These are phyloP conservation scores for Ettlia oleoabundans DNA, from an alignment of 139 green algal species.

Conservation along the genomic window DNA sequence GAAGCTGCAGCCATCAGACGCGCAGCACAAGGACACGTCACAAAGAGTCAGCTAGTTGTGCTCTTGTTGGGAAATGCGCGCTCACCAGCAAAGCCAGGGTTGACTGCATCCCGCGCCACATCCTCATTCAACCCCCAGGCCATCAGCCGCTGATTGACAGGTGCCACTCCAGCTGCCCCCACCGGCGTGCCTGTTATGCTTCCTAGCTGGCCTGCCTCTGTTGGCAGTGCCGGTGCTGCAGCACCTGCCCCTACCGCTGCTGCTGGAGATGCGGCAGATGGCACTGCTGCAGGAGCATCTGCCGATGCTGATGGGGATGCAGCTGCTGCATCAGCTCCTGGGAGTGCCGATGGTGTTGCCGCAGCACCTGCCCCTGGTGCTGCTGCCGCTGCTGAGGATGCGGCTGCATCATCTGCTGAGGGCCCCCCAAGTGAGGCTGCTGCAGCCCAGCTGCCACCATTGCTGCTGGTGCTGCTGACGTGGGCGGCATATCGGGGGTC, in stretches of 20 bases:
- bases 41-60: no score
- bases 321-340: not conserved
- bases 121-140: slow-evolving; percentile 61
- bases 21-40: not conserved
- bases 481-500: slow-evolving; percentile 23
- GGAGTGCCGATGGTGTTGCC: no score
- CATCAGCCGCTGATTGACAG: slow-evolving; percentile 61
- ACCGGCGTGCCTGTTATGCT: no score
- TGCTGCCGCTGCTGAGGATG: not conserved
- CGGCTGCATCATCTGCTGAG: not conserved
- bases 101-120: slow-evolving; percentile 65
- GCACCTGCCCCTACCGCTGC: not conserved
- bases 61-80: not conserved
- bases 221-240: not conserved
- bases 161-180: not conserved
- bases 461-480: not conserved
- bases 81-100: slow-evolving; percentile 62
- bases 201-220: no score
- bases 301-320: not conserved
- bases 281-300: not conserved
- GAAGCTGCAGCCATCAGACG: no score
- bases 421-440: no score
- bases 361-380: no score
- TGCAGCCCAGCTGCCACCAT: not conserved
- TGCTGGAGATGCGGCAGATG: not conserved